Evolutionary conservation across 768 basidiomycete species (phyloP).

Genomic region (Tulasnella sp.): DNA sequence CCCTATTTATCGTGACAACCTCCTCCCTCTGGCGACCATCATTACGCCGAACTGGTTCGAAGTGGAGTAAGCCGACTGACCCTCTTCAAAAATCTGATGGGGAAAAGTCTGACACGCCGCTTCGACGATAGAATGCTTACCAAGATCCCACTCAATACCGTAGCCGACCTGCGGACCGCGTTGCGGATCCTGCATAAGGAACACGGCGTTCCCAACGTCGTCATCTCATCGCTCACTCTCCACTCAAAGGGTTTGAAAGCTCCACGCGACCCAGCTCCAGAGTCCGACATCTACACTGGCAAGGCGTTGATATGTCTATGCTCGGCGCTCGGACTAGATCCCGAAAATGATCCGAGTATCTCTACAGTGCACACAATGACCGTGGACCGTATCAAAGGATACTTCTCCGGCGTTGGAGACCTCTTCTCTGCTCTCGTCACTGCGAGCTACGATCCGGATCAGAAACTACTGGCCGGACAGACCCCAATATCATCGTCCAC

Average conservation of each 20-base stretch:
- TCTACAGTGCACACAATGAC: slow-evolving; percentile 54
- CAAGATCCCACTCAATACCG: slow-evolving; percentile 51
- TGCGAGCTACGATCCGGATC: slow-evolving; percentile 48
- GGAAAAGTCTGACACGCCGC: neutral
- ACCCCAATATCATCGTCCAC: slow-evolving; percentile 43
- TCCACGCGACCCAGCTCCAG: slow-evolving; percentile 23
- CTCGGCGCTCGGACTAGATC: neutral
- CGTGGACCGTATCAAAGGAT: slow-evolving; percentile 73
- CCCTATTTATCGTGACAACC: slow-evolving; percentile 68
- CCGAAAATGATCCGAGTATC: neutral
- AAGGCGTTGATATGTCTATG: slow-evolving; percentile 13
- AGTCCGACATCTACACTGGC: slow-evolving; percentile 18
- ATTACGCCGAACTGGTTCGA: slow-evolving; percentile 99
- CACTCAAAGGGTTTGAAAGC: slow-evolving; percentile 7
- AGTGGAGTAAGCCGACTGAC: slow-evolving; percentile 64
- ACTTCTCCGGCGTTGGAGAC: slow-evolving; percentile 95
- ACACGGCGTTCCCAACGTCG: slow-evolving; percentile 71
- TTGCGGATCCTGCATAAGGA: slow-evolving; percentile 63
- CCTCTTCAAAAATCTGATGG: neutral
- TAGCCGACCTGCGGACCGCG: slow-evolving; percentile 53
- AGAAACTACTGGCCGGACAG: slow-evolving; percentile 17
- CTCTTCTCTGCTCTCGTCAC: slow-evolving; percentile 88
- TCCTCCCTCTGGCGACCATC: slow-evolving; percentile 69
- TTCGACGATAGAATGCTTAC: slow-evolving; percentile 54
- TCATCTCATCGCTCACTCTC: slow-evolving; percentile 81